Evolutionary conservation across 1,284 basidiomycete genomes (phyloP).

Genomic region (Peniophora sp.): DNA sequence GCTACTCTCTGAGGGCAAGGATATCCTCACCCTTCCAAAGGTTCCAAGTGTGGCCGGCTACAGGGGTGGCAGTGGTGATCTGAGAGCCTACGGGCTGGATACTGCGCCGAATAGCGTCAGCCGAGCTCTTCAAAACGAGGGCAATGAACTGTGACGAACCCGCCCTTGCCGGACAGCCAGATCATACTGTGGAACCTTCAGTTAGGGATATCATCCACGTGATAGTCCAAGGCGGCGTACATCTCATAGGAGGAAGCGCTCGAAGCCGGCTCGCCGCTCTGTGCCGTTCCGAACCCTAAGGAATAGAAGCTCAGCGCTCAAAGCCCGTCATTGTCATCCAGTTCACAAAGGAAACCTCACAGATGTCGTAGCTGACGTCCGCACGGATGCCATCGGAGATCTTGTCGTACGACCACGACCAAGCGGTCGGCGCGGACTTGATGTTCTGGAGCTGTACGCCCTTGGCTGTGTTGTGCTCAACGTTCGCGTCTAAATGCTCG

Average conservation of each 20-base stretch:
- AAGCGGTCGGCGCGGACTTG: constrained; percentile 37
- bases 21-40: constrained; percentile 35
- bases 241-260: constrained; percentile 46
- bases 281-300: constrained; percentile 39
- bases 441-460: constrained; percentile 39
- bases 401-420: constrained; percentile 41
- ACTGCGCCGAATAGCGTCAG: constrained; percentile 16
- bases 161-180: constrained; percentile 52
- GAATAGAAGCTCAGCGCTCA: too few relatives aligned
- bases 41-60: constrained; percentile 48
- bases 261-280: constrained; percentile 37
- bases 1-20: too few relatives aligned
- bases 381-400: constrained; percentile 40
- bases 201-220: neutral
- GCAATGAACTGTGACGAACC: constrained; percentile 24
- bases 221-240: constrained; percentile 20
- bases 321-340: too few relatives aligned
- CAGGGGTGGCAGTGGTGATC: constrained; percentile 29
- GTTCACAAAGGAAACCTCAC: neutral
- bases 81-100: constrained; percentile 50
- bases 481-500: constrained; percentile 33
- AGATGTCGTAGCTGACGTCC: constrained; percentile 38
- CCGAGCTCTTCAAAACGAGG: neutral
- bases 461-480: constrained; percentile 34
- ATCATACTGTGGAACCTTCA: constrained; percentile 40